Evolutionary conservation across 352 stramenopile genomes (phyloP).

Genomic region (Phytopythium delawarense): DNA sequence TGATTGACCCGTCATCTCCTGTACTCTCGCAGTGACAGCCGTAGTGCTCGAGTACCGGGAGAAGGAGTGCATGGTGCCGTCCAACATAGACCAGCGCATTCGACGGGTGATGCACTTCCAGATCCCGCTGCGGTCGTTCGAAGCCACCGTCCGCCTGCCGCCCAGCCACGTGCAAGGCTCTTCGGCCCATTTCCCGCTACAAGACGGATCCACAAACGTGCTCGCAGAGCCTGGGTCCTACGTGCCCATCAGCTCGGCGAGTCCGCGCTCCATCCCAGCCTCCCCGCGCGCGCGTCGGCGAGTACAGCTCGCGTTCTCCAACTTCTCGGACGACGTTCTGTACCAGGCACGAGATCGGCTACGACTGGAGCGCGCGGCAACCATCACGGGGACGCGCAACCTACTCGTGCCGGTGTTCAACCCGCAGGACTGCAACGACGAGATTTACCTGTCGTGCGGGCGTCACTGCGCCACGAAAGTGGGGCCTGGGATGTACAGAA

Average conservation of each 20-base stretch:
- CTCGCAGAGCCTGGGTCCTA: background rate
- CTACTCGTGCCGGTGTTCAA: constrained; percentile 75
- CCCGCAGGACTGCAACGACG: constrained; percentile 70
- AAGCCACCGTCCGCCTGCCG: constrained; percentile 75
- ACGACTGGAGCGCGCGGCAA: constrained; percentile 65
- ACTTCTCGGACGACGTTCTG: constrained; percentile 82
- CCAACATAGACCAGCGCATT: constrained; percentile 83
- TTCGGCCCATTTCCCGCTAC: background rate
- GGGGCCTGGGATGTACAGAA: constrained; percentile 70
- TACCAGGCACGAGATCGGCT: constrained; percentile 79
- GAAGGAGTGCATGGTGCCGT: constrained; percentile 78
- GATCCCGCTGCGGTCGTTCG: constrained; percentile 80
- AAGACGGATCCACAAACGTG: background rate
- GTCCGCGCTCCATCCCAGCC: constrained; percentile 80
- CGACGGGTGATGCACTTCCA: constrained; percentile 87
- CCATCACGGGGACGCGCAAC: constrained; percentile 51
- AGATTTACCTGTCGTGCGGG: constrained; percentile 84
- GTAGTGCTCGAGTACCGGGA: constrained; percentile 86
- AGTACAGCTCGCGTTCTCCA: constrained; percentile 74
- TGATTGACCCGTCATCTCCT: background rate
- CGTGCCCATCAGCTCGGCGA: constrained; percentile 29
- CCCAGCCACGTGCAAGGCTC: constrained; percentile 19
- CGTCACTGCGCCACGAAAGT: constrained; percentile 81
- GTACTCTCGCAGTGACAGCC: constrained; percentile 49
- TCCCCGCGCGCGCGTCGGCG: constrained; percentile 66